Base-by-base conservation (phyloP, 2,329 filamentous ascomycete genomes). In the Juglanconis sp. region DNA sequence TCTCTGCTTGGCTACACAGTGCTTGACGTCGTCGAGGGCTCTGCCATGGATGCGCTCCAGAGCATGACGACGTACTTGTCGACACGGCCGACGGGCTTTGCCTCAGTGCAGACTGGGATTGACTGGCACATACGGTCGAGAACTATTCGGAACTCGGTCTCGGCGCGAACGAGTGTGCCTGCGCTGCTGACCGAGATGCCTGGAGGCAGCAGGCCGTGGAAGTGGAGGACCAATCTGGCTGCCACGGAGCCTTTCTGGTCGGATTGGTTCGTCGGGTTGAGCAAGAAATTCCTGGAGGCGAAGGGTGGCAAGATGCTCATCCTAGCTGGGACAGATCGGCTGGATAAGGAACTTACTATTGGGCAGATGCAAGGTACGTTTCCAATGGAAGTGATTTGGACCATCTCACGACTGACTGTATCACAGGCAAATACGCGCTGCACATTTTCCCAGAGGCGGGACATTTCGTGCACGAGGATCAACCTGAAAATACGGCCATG, bases 401-500 rank as follows among this genome's bases (percentile, higher is more conserved):
- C 2, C 32, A 32, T 13, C 17, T 50, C 64, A 35, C 11, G 47
- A 68, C 61, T 62, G 31, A 60, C 31, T 32, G 8, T 35, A 3
- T 2, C 15, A 4, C 63, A 86, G 89, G 93, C 5, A 98, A 98
- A 81, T 99, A 98, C 71, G 92, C 96, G 60, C 79, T 99, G 50
- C 91, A 96, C 67, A 93, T 99, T 6, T 90, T 98, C 68, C 93
- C 95, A 0, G 91, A 96, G 71, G 92, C 95, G 1, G 95, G 95
- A 0, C 95, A 99, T 73, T 99, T 99, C 70, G 87, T 99, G 59
- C 95, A 99, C 66, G 95, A 99, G 73, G 95, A 99, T 72, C 83
- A 94, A 53, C 93, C 95, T 0, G 90, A 92, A 69, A 96, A 94
- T 79, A 96, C 90, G 48, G 95, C 95, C 0, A 81, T 89, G 67